Conservation (phyloP, 1,284 basidiomycete genomes). For the Fomitopsis pinicola region DNA sequence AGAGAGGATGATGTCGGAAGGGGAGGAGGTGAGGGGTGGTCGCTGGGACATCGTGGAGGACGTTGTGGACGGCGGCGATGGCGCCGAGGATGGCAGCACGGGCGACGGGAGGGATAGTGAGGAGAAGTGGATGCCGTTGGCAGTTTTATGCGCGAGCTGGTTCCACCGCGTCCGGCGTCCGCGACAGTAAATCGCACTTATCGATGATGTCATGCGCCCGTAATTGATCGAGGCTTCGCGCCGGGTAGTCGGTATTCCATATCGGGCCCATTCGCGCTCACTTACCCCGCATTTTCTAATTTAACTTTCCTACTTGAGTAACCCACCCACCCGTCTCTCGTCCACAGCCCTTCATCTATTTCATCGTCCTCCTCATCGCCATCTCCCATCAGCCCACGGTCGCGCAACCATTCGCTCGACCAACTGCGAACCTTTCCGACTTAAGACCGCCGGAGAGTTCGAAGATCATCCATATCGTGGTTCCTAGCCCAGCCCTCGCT, state of each 20-base stretch:
- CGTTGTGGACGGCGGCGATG: background rate
- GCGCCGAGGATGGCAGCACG: background rate
- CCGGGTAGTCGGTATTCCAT: background rate
- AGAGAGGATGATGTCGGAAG: conserved; percentile 15
- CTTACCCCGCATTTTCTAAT: background rate
- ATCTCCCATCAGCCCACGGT: background rate
- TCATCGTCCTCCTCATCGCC: background rate
- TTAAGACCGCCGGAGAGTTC: background rate
- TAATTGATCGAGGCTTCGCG: background rate
- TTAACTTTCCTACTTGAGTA: background rate
- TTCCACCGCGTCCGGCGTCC: background rate
- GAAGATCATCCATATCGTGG: background rate
- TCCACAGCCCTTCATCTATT: background rate
- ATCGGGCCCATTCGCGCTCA: background rate
- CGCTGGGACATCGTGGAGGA: background rate
- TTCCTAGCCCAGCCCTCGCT: background rate
- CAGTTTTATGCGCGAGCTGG: background rate
- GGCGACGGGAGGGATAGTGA: background rate
- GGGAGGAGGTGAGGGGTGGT: conserved; percentile 8
- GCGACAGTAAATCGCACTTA: conserved; percentile 2
- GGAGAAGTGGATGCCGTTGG: background rate
- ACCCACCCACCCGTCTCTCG: background rate
- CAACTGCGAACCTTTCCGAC: background rate
- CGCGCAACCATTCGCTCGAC: background rate
- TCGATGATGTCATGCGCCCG: conserved; percentile 6